Evolutionary conservation across 2,329 filamentous ascomycete species (phyloP), one percentile per base, ranked within the genome.

Genomic region (Leptosphaerulina australis): DNA sequence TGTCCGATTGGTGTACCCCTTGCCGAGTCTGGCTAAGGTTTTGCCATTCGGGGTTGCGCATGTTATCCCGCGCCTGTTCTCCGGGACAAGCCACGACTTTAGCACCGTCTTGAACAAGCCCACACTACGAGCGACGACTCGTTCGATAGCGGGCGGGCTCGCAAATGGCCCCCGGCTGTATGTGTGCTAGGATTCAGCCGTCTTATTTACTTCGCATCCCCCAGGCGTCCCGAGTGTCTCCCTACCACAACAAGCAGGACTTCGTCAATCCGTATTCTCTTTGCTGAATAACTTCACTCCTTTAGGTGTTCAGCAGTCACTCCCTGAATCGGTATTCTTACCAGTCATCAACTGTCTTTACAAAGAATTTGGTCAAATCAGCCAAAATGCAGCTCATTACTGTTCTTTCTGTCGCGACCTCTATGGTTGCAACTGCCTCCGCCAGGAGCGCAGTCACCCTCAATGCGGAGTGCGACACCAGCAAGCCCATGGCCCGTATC

Each of bases 251-350:
- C 66, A 68, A 71, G 66, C 68, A 69, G 68, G 70, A 70, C 63
- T 66, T 70, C 55, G 64, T 66, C 59, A 62, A 64, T 60, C 57
- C 63, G 64, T 56, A 63, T 69, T 70, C 48, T 66, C 70, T 39
- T 69, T 60, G 69, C 68, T 71, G 69, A 66, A 68, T 64, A 70
- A 61, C 70, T 74, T 70, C 70, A 73, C 69, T 73, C 71, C 36
- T 71, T 72, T 55, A 73, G 69, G 66, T 70, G 56, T 64, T 69
- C 68, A 60, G 68, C 68, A 65, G 53, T 66, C 71, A 60, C 54
- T 73, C 71, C 22, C 70, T 74, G 53, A 28, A 48, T 46, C 60
- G 47, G 43, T 50, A 48, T 55, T 40, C 47, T 54, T 56, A 36
- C 58, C 54, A 64, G 56, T 56, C 58, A 58, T 52, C 18, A 51